Evolutionary conservation across 768 basidiomycete genomes (phyloP).

Genomic region (Coprinopsis cinerea): DNA sequence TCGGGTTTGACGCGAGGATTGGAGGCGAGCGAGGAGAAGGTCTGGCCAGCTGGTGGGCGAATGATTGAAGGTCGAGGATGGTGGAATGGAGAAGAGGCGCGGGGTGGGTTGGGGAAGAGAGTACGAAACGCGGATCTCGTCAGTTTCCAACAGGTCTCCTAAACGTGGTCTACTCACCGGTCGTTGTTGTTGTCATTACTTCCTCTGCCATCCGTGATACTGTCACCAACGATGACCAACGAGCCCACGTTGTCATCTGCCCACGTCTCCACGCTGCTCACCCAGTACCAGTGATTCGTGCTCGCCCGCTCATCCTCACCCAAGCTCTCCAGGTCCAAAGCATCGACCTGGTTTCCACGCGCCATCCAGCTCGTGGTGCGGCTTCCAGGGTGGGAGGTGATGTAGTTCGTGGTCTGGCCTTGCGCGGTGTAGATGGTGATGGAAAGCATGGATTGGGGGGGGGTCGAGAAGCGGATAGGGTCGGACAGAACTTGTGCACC

Average conservation of each 20-base stretch:
- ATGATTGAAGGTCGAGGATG: neutral
- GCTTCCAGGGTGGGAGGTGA: constrained; percentile 45
- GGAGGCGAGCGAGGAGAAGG: constrained; percentile 37
- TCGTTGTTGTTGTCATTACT: constrained; percentile 40
- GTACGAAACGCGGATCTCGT: neutral
- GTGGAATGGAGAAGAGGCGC: neutral
- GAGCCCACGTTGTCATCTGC: constrained; percentile 22
- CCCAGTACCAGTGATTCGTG: constrained; percentile 30
- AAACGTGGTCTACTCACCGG: constrained; percentile 24
- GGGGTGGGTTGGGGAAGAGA: neutral
- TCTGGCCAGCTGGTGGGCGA: constrained; percentile 41
- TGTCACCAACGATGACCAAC: constrained; percentile 44
- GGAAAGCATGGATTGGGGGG: constrained; percentile 33
- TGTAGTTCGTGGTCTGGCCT: constrained; percentile 34
- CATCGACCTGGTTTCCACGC: constrained; percentile 32
- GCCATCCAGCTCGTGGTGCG: constrained; percentile 40
- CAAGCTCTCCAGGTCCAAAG: constrained; percentile 17
- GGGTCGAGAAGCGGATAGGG: constrained; percentile 33
- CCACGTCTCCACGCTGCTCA: constrained; percentile 39
- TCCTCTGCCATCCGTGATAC: constrained; percentile 47
- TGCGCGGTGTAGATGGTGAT: constrained; percentile 34
- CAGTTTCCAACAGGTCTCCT: too few species aligned
- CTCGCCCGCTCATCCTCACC: constrained; percentile 16
- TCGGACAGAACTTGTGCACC: constrained; percentile 43
- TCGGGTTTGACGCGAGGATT: constrained; percentile 24